Base-by-base conservation (phyloP, 192 early-diverging fungal species). In the Mortierella claussenii region DNA sequence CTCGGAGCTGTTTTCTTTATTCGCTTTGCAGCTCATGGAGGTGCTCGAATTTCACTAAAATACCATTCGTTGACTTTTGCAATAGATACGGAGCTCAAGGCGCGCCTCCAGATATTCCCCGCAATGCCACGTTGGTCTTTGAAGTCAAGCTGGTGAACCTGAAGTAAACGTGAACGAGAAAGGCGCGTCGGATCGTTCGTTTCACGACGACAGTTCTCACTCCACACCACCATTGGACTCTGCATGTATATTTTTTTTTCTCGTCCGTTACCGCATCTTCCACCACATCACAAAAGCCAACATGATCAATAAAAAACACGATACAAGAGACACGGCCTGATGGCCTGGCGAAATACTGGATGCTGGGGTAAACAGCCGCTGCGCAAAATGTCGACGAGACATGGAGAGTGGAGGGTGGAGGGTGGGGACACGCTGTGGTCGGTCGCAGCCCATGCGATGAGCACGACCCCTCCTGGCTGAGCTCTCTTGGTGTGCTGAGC, bases 81-180 rank as follows among this genome's bases (percentile, higher is more conserved):
- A 20, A 59, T 63, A 71, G 69, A 43, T 71, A 76, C 21, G 73
- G 73, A 23, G 12, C 56, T 7, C 43, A 54, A 3, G 73, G 73
- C 3, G 93, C 93, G 28, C 94, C 94, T 12, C 96, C 95, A 67
- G 93, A 95, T 51, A 95, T 97, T 68, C 90, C 90, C 4, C 68
- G 69, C 34, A 93, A 95, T 86, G 85, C 93, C 7, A 93, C 91
- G 18, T 84, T 97, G 36, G 83, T 87, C 43, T 97, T 96, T 84
- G 94, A 95, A 73, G 90, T 96, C 64, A 76, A 76, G 53, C 37
- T 76, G 1, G 53, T 76, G 18, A 50, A 42, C 3, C 11, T 76
- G 26, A 76, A 76, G 59, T 76, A 58, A 40, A 61, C n/a, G n/a
- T n/a, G n/a, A n/a, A n/a, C n/a, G 47, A 12, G 23, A 15, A 26